Evolutionary conservation across 2,329 filamentous ascomycete species (phyloP).

Genomic region (Colletotrichum echinochloae): DNA sequence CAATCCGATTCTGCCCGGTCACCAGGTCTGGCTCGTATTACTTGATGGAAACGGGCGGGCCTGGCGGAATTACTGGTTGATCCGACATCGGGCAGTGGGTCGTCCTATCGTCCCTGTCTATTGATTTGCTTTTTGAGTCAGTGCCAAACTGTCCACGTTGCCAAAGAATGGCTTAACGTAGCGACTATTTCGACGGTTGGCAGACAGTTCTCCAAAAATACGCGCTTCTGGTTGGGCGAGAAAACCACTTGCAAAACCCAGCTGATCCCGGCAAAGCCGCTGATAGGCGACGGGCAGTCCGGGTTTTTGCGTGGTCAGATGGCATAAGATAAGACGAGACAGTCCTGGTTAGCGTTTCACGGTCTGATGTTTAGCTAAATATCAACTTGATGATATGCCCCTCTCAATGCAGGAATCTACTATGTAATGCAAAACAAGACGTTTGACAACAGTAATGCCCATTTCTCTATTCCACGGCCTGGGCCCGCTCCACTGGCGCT

Average conservation of each 20-base stretch:
- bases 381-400: neutral
- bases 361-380: constrained; percentile 7
- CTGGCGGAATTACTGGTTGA: constrained; percentile 39
- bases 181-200: constrained; percentile 27
- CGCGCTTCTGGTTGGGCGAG: constrained; percentile 31
- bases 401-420: neutral
- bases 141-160: constrained; percentile 23
- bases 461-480: neutral
- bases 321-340: constrained; percentile 28
- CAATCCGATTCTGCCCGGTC: constrained; percentile 31
- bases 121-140: constrained; percentile 27
- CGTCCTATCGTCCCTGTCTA: constrained; percentile 12
- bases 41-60: constrained; percentile 32
- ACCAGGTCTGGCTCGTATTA: constrained; percentile 27
- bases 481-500: neutral
- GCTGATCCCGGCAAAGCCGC: constrained; percentile 38
- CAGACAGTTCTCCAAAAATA: constrained; percentile 23
- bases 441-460: neutral
- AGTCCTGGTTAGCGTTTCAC: constrained; percentile 17
- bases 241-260: constrained; percentile 8
- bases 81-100: constrained; percentile 41
- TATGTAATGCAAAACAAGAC: neutral
- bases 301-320: constrained; percentile 29
- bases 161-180: constrained; percentile 3
- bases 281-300: constrained; percentile 37